Conservation (phyloP, 2,329 filamentous ascomycete species). For the Huntiella omanensis region DNA sequence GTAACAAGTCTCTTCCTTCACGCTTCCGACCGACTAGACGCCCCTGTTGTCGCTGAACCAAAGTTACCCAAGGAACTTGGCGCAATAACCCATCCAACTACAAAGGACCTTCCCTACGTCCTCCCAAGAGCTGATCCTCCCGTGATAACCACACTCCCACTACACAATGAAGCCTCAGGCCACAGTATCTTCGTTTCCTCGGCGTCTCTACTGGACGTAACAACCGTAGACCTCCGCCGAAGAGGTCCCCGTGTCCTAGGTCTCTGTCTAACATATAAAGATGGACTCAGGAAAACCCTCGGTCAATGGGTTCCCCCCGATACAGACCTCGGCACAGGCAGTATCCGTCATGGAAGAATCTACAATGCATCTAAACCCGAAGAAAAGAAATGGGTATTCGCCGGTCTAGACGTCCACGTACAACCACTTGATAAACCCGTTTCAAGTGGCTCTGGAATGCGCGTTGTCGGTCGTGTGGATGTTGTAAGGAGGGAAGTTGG, state of each 20-base stretch:
- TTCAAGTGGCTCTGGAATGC: slow-evolving; percentile 3
- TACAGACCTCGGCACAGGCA: not conserved
- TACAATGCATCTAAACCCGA: slow-evolving; percentile 1
- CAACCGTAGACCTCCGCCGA: slow-evolving; percentile 2
- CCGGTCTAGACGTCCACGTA: slow-evolving; percentile 6
- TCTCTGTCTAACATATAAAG: slow-evolving; percentile 3
- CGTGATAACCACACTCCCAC: not conserved
- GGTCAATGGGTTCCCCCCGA: slow-evolving; percentile 9
- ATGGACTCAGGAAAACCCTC: slow-evolving; percentile 3
- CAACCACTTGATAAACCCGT: slow-evolving; percentile 3
- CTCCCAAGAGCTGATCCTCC: not conserved
- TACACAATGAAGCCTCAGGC: not conserved
- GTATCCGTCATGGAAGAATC: slow-evolving; percentile 3
- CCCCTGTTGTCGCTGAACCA: slow-evolving; percentile 3
- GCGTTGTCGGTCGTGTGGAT: slow-evolving; percentile 5
- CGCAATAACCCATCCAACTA: not conserved
- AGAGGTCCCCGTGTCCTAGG: slow-evolving; percentile 3
- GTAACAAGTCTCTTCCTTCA: slow-evolving; percentile 9
- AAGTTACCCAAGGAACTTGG: slow-evolving; percentile 8
- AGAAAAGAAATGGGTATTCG: not conserved
- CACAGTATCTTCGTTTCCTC: slow-evolving; percentile 6
- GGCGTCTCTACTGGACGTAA: not conserved
- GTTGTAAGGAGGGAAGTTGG: not conserved
- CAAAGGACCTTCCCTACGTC: not conserved
- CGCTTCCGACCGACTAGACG: slow-evolving; percentile 5